Conservation (phyloP, 1,139 yeast genomes). For the Saccharomyces hybrid region DNA sequence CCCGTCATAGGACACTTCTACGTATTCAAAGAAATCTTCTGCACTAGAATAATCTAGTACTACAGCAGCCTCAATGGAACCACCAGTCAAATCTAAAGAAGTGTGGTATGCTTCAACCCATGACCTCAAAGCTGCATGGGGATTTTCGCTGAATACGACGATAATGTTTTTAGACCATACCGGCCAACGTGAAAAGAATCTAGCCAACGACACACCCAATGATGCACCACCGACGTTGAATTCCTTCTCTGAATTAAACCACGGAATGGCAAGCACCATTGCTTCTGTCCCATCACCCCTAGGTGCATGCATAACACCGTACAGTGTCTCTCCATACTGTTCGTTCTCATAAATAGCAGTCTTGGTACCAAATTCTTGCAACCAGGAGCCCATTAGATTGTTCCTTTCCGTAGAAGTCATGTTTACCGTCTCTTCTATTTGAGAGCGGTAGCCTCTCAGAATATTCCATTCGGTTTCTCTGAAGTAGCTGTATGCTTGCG, state of each 20-base stretch:
- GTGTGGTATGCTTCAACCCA: constrained; percentile 97
- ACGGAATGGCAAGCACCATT: constrained; percentile 84
- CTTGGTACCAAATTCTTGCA: constrained; percentile 65
- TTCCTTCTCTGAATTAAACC: constrained; percentile 54
- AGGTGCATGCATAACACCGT: constrained; percentile 85
- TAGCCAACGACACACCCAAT: constrained; percentile 60
- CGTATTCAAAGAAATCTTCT: constrained; percentile 59
- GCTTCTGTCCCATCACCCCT: constrained; percentile 96
- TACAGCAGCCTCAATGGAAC: constrained; percentile 86
- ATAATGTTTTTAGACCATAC: constrained; percentile 94
- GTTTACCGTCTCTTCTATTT: constrained; percentile 34
- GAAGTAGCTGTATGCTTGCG: constrained; percentile 87
- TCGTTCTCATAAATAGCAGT: constrained; percentile 45
- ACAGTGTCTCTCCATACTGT: constrained; percentile 47
- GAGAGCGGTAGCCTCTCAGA: constrained; percentile 67
- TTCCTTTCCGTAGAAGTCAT: constrained; percentile 37
- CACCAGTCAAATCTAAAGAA: constrained; percentile 81
- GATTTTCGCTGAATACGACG: constrained; percentile 71
- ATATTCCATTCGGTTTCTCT: constrained; percentile 93
- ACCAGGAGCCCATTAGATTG: constrained; percentile 47
- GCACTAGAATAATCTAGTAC: constrained; percentile 71
- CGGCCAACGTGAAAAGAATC: constrained; percentile 77
- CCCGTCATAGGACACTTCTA: constrained; percentile 78
- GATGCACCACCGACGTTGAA: constrained; percentile 77
- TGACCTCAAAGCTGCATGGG: constrained; percentile 58